Evolutionary conservation across 768 basidiomycete species (phyloP), one percentile per base, ranked within the genome.

Genomic region (Aureoboletus auriporus): DNA sequence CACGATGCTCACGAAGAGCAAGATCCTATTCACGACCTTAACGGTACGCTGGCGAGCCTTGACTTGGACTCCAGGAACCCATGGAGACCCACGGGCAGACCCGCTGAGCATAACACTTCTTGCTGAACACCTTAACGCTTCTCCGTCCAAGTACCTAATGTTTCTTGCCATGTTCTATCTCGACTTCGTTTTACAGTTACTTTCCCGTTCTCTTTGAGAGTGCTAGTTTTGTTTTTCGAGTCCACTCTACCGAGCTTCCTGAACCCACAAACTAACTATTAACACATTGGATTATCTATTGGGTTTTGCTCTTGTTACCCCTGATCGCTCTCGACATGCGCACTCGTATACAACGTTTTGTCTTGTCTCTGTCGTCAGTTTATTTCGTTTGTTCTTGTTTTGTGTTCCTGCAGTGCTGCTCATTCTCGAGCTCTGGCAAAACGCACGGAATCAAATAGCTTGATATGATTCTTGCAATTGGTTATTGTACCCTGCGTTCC

Each of bases 11-110:
- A 54, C 40, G 62, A 69, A 50, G 79, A 79, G 42, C 71, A 74
- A 14, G 82, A 84, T 50, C 43, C 63, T 28, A 75, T 90, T 55
- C 78, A 79, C 34, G 86, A 89, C 65, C 65, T 91, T 44, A 89
- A 86, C 57, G 83, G 84, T 17, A 87, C 83, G 27, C 73, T 91
- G 34, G 85, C 88, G 30, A 87, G 82, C 62, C 76, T 90, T 13
- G 77, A 88, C 54, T 68, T 90, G 48, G 84, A 83, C 58, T 55
- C 67, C 50, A 64, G 60, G 47, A 61, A 49, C 28, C 63, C 63
- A n/a, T 72, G 71, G 71, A 66, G 55, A 50, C 47, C 57, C 44
- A 59, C 57, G 13, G 51, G 49, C 48, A 59, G 61, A 42, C 47
- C 56, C 44, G 27, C 53, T 10, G 59, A 59, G 30, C 56, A 48